These are phyloP conservation scores for Globisporangium uncinulatum DNA, from an alignment of 352 stramenopile species.

Conservation along the genomic window DNA sequence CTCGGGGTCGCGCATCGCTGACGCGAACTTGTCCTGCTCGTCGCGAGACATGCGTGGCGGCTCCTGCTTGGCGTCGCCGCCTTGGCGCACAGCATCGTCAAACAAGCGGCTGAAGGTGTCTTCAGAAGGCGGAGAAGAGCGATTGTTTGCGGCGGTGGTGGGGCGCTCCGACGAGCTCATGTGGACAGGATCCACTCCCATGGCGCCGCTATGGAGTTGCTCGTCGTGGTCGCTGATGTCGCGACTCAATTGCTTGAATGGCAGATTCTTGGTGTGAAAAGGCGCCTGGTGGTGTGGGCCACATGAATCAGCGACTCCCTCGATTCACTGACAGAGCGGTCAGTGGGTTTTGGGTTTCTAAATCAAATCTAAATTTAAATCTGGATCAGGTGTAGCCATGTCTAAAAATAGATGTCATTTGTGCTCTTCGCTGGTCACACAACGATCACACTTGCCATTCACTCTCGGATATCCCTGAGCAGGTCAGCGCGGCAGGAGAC, in stretches of 20 bases:
- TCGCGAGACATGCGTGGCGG: constrained; percentile 28
- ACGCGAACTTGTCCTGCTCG: constrained; percentile 84
- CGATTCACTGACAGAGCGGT: too few relatives aligned
- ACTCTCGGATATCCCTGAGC: not conserved
- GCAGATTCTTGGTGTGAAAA: too few relatives aligned
- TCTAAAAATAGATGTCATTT: too few relatives aligned
- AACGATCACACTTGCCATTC: not conserved
- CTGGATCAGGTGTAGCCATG: too few relatives aligned
- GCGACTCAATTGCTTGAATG: too few relatives aligned
- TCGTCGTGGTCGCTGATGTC: not conserved
- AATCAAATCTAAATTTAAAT: too few relatives aligned
- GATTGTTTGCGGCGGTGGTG: not conserved
- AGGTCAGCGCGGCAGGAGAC: not conserved
- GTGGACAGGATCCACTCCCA: not conserved
- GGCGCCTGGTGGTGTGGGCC: too few relatives aligned
- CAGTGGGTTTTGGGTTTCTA: too few relatives aligned
- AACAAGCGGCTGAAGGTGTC: constrained; percentile 43
- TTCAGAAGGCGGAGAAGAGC: constrained; percentile 20
- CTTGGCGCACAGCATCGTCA: constrained; percentile 37
- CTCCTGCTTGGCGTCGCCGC: constrained; percentile 1
- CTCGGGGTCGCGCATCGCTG: constrained; percentile 87
- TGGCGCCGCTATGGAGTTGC: not conserved
- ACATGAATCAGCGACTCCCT: too few relatives aligned
- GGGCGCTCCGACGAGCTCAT: not conserved
- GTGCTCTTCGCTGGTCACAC: too few relatives aligned